Percentiles rank a stretch among this genome's conserved stretches.
phyloP scores from a whole-genome alignment of 1,284 basidiomycete species.

The Wolfiporia cocos region DNA sequence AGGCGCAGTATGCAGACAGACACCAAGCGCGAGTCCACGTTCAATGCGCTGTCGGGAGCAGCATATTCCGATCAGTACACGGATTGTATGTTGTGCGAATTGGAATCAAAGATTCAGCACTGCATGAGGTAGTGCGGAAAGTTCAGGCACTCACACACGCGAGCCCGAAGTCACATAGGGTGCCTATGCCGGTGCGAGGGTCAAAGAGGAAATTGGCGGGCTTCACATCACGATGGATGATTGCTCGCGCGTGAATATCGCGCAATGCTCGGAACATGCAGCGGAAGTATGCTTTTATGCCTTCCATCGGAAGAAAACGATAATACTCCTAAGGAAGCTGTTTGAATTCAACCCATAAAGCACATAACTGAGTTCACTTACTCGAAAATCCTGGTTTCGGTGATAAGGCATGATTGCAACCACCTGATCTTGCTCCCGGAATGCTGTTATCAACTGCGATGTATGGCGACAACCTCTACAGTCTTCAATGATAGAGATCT shows the following conservation, averaged over 20 bases:
- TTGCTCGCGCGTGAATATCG: slow-evolving; percentile 83
- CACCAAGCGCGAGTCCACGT: slow-evolving; percentile 38
- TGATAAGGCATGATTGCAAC: slow-evolving; percentile 95
- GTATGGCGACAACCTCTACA: slow-evolving; percentile 79
- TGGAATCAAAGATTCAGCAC: too few relatives aligned
- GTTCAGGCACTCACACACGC: slow-evolving; percentile 62
- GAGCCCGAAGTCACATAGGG: slow-evolving; percentile 93
- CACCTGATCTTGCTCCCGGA: slow-evolving; percentile 89
- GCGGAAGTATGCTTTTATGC: slow-evolving; percentile 84
- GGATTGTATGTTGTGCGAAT: too few relatives aligned
- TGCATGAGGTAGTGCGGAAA: too few relatives aligned
- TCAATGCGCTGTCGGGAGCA: slow-evolving; percentile 47
- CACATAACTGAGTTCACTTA: slow-evolving; percentile 30
- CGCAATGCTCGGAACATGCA: slow-evolving; percentile 89
- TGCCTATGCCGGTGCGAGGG: slow-evolving; percentile 77
- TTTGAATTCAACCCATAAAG: slow-evolving; percentile 6
- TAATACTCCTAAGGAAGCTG: slow-evolving; percentile 60
- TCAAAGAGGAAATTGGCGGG: slow-evolving; percentile 98
- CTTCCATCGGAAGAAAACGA: slow-evolving; percentile 60
- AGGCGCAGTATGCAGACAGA: slow-evolving; percentile 71
- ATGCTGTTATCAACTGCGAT: slow-evolving; percentile 92
- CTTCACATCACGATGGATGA: slow-evolving; percentile 98
- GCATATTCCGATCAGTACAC: too few relatives aligned
- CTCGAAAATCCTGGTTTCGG: slow-evolving; percentile 89
- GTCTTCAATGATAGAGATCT: slow-evolving; percentile 90